Evolutionary conservation across 2,329 filamentous ascomycete genomes (phyloP), one percentile per base, ranked within the genome.

Genomic region (Sporothrix variecibatus): DNA sequence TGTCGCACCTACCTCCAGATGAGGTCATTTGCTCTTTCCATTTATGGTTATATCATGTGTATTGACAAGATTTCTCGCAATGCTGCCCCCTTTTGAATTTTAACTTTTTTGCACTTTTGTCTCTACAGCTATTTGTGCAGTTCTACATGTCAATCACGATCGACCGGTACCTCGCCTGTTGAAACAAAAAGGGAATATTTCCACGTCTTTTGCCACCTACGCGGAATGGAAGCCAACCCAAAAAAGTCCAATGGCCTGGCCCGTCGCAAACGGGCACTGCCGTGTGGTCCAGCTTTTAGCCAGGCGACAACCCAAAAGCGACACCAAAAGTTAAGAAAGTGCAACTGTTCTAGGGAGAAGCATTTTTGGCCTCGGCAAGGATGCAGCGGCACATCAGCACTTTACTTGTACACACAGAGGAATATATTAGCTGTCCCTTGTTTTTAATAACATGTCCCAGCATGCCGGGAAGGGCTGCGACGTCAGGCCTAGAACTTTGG

Each of bases 321-420:
- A 34, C 34, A 34, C 34, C 34, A 34, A 34, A 34, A 34, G 34
- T 34, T 34, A 8, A 34, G 34, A 34, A 34, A 34, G 34, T 34
- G 34, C n/a, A n/a, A n/a, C 34, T 34, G 34, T 53, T 53, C 23
- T n/a, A 6, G 8, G 23, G 23, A n/a, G 51, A 23, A 23, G 8
- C 51, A n/a, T 43, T 49, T 12, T 49, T 53, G 65, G 65, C 26
- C 43, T 51, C 43, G 65, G 62, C 3, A 58, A 67, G 65, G 43
- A 69, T 69, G 43, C 65, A 69, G 31, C 65, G 43, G 65, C 65
- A 69, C 31, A 67, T 17, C 53, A 58, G 26, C 40, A 43, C 40
- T 15, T 43, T 43, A 43, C 40, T 6, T 8, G 40, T 43, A 43
- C 12, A 26, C 26, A 58, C 26, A 11, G 53, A 6, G 9, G 28